These are phyloP conservation scores for Fusarium armeniacum DNA, from an alignment of 2,329 filamentous ascomycete species.

Conservation along the genomic window DNA sequence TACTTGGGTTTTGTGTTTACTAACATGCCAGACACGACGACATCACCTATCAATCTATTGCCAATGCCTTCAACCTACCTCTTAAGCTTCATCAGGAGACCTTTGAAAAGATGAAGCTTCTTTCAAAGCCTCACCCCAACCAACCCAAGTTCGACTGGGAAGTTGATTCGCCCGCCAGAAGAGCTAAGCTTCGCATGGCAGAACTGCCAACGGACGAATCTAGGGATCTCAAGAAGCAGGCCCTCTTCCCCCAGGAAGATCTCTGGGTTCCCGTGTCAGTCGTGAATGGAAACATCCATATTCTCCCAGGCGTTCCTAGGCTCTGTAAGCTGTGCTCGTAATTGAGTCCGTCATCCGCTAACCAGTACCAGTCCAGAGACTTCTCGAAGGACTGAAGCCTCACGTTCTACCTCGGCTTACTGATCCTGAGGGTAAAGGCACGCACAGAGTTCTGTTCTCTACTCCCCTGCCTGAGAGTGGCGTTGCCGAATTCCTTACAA, in stretches of 20 bases:
- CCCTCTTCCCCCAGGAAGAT: slow-evolving; percentile 82
- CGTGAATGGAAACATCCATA: slow-evolving; percentile 93
- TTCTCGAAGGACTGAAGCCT: slow-evolving; percentile 83
- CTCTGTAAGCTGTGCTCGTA: slow-evolving; percentile 69
- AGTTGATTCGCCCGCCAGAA: slow-evolving; percentile 80
- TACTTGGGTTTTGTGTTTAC: slow-evolving; percentile 6
- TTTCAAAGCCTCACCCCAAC: slow-evolving; percentile 79
- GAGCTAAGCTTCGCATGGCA: slow-evolving; percentile 91
- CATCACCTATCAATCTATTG: slow-evolving; percentile 95
- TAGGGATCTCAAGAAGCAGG: slow-evolving; percentile 76
- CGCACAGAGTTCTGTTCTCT: slow-evolving; percentile 82
- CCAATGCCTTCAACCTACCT: slow-evolving; percentile 84
- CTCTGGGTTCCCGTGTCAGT: slow-evolving; percentile 92
- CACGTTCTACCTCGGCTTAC: slow-evolving; percentile 76
- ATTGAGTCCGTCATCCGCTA: slow-evolving; percentile 10
- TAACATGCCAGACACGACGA: slow-evolving; percentile 82
- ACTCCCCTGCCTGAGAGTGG: slow-evolving; percentile 90
- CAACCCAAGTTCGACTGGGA: slow-evolving; percentile 88
- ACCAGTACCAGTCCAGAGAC: slow-evolving; percentile 70
- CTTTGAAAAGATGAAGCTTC: slow-evolving; percentile 83
- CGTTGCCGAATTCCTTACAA: slow-evolving; percentile 85
- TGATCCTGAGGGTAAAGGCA: slow-evolving; percentile 86
- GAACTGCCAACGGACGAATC: slow-evolving; percentile 82
- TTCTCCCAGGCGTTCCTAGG: slow-evolving; percentile 88
- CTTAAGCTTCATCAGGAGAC: slow-evolving; percentile 83